phyloP scores from a whole-genome alignment of 805 yeast species.

The Ogataea zsoltii region DNA sequence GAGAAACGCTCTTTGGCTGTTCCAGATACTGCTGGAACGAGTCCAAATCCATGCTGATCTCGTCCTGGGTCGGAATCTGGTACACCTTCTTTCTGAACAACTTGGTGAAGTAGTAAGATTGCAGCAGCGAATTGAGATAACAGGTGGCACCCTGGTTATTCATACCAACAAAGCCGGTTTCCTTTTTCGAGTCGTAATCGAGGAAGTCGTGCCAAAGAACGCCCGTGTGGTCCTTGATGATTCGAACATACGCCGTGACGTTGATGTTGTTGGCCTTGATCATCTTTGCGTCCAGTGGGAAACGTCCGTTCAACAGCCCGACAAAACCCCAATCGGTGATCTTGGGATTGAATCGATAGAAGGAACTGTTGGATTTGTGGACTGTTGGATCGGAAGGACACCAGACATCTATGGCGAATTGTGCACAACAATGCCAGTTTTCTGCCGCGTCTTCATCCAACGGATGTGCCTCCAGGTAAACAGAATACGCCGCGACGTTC shows the following conservation, averaged over 20 bases:
- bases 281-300: conserved; percentile 34
- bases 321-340: conserved; percentile 98
- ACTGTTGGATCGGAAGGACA: conserved; percentile 69
- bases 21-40: conserved; percentile 29
- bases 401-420: conserved; percentile 83
- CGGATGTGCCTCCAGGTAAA: conserved; percentile 79
- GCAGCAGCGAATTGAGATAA: conserved; percentile 87
- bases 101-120: conserved; percentile 85
- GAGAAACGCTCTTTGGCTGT: conserved; percentile 60
- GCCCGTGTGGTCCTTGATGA: conserved; percentile 88
- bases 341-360: conserved; percentile 71
- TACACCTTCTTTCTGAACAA: conserved; percentile 83
- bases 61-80: conserved; percentile 78
- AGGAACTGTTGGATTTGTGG: conserved; percentile 63
- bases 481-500: conserved; percentile 57
- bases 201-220: conserved; percentile 88
- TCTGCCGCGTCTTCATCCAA: conserved; percentile 26
- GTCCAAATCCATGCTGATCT: conserved; percentile 37
- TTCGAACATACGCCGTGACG: conserved; percentile 73
- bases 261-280: conserved; percentile 56
- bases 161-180: conserved; percentile 89
- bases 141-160: conserved; percentile 98
- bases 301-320: conserved; percentile 60
- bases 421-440: conserved; percentile 88
- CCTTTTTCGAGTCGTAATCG: conserved; percentile 82